A percentile compares a stretch with the other conserved stretches of the same genome.
phyloP scores from a whole-genome alignment of 768 basidiomycete genomes.

The Russula ochroleuca region DNA sequence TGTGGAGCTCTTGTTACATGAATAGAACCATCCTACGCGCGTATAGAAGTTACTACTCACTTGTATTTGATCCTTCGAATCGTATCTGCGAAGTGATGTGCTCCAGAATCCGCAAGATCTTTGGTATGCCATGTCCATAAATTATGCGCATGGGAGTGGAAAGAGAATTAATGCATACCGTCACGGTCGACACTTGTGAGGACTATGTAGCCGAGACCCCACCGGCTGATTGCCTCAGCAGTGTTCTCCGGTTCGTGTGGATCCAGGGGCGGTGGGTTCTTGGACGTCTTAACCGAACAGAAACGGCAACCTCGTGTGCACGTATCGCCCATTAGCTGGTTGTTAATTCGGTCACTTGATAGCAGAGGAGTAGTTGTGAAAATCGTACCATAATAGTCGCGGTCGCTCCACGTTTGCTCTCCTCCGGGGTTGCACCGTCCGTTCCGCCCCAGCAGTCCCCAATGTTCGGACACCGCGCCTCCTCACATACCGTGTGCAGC shows the following conservation, averaged over 20 bases:
- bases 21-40: conserved; percentile 5
- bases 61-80: conserved; percentile 95
- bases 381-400: conserved; percentile 92
- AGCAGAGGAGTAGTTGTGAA: neutral
- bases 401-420: conserved; percentile 79
- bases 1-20: conserved; percentile 68
- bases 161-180: conserved; percentile 48
- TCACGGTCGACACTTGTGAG: conserved; percentile 96
- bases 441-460: conserved; percentile 99
- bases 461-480: conserved; percentile 97
- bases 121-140: conserved; percentile 1
- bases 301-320: conserved; percentile 98
- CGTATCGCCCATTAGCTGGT: conserved; percentile 95
- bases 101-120: conserved; percentile 93
- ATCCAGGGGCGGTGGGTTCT: conserved; percentile 83
- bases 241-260: conserved; percentile 97
- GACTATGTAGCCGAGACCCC: conserved; percentile 98
- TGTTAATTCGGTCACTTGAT: neutral
- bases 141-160: neutral
- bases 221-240: conserved; percentile 94
- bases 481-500: conserved; percentile 96
- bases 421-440: conserved; percentile 56
- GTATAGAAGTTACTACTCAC: conserved; percentile 39
- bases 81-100: conserved; percentile 92
- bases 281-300: conserved; percentile 94